These are phyloP conservation scores for Quercus bicolor DNA, from an alignment of 306 rosid genomes.

Conservation along the genomic window DNA sequence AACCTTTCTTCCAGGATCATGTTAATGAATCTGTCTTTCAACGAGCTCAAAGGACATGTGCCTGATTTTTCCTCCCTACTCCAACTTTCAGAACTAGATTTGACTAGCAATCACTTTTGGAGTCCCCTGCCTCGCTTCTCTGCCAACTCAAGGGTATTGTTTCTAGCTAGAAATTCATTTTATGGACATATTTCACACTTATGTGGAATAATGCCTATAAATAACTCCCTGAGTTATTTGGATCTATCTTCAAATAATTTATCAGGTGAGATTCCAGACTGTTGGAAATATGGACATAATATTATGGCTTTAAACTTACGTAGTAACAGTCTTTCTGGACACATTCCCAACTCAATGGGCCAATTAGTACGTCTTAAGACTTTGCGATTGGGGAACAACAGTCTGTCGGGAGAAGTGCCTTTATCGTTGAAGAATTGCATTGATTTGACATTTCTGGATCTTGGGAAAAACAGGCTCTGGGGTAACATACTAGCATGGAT, in stretches of 20 bases:
- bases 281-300: background rate
- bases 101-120: background rate
- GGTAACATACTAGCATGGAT: fast-evolving
- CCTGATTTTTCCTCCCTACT: background rate
- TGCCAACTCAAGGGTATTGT: background rate
- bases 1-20: background rate
- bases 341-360: no score
- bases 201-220: conserved; percentile 4
- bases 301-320: fast-evolving
- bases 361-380: no score
- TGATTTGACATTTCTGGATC: fast-evolving
- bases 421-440: fast-evolving
- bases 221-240: background rate
- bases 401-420: fast-evolving
- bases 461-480: fast-evolving
- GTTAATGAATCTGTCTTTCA: conserved; percentile 3
- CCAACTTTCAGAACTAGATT: conserved; percentile 2
- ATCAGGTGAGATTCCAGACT: conserved; percentile 14
- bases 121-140: conserved; percentile 16
- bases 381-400: fast-evolving
- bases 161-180: background rate
- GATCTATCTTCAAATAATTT: conserved; percentile 10
- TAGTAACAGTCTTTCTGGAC: fast-evolving
- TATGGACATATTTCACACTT: background rate
- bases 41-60: background rate